These are phyloP conservation scores for Aquilaria sinensis DNA, from an alignment of 345 rosid species.

Conservation along the genomic window DNA sequence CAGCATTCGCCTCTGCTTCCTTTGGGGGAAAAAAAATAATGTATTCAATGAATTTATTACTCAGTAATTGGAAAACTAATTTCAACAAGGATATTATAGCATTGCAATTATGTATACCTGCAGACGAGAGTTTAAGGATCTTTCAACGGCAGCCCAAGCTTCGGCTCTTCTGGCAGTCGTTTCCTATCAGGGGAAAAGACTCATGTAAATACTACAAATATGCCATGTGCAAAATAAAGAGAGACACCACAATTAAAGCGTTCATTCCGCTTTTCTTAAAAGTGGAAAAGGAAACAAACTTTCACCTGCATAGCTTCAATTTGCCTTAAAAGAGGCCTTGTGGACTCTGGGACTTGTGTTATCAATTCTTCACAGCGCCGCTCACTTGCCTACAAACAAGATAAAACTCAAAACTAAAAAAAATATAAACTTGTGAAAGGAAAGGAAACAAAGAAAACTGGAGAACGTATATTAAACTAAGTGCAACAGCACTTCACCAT, in stretches of 20 bases:
- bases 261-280: constrained; percentile 2
- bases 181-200: constrained; percentile 47
- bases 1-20: constrained; percentile 97
- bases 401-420: constrained; percentile 8
- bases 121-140: constrained; percentile 76
- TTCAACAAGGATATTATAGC: not conserved
- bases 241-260: not conserved
- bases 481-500: constrained; percentile 10
- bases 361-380: constrained; percentile 98
- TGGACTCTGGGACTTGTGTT: constrained; percentile 97
- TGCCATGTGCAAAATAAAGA: constrained; percentile 5
- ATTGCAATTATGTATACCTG: constrained; percentile 51
- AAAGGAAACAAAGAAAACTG: constrained; percentile 1
- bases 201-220: constrained; percentile 1
- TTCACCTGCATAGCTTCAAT: constrained; percentile 97
- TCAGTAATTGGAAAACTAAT: not conserved
- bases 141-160: constrained; percentile 98
- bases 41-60: constrained; percentile 6
- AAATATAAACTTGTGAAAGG: constrained; percentile 1
- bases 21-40: constrained; percentile 16
- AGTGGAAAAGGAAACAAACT: constrained; percentile 7
- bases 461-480: constrained; percentile 5
- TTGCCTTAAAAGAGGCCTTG: constrained; percentile 96
- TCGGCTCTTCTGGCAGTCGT: constrained; percentile 84
- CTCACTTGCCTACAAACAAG: constrained; percentile 73